Evolutionary conservation across 768 basidiomycete species (phyloP).

Genomic region (Collybia sp.): DNA sequence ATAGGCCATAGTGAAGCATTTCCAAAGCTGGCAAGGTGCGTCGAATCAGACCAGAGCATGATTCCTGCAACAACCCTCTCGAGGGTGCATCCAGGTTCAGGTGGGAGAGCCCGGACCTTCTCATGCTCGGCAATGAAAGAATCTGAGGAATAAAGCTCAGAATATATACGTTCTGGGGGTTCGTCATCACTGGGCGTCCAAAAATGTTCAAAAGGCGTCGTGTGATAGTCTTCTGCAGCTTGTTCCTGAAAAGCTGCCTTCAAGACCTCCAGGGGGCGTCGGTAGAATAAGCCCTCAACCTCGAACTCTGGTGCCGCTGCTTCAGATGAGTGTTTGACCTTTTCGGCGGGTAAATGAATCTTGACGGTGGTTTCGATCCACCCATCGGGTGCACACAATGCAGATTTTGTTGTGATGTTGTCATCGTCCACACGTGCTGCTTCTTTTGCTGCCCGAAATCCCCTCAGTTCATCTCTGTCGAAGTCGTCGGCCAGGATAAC

Average conservation of each 20-base stretch:
- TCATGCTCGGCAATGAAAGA: slow-evolving; percentile 12
- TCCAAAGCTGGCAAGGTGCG: slow-evolving; percentile 11
- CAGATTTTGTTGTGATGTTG: not conserved
- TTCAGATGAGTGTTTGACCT: slow-evolving; percentile 13
- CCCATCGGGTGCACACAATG: slow-evolving; percentile 4
- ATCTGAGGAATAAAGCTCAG: slow-evolving; percentile 15
- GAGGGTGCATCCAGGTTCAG: slow-evolving; percentile 1
- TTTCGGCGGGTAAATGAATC: slow-evolving; percentile 14
- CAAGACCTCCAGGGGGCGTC: slow-evolving; percentile 17
- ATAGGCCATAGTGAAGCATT: slow-evolving; percentile 12
- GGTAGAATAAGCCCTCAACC: slow-evolving; percentile 22
- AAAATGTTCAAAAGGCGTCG: slow-evolving; percentile 9
- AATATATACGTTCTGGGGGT: slow-evolving; percentile 7
- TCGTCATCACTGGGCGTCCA: slow-evolving; percentile 11
- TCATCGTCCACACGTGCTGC: slow-evolving; percentile 10
- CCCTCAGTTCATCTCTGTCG: slow-evolving; percentile 10
- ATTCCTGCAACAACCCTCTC: slow-evolving; percentile 16
- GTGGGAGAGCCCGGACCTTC: slow-evolving; percentile 2
- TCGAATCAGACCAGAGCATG: slow-evolving; percentile 20
- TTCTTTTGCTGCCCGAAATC: slow-evolving; percentile 14
- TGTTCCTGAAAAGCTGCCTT: slow-evolving; percentile 10
- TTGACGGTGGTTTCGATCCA: slow-evolving; percentile 17
- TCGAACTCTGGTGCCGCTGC: slow-evolving; percentile 20
- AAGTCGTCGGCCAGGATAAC: slow-evolving; percentile 20
- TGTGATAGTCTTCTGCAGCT: slow-evolving; percentile 5